phyloP scores from a whole-genome alignment of 441 rosid species.

The Manihot esculenta region DNA sequence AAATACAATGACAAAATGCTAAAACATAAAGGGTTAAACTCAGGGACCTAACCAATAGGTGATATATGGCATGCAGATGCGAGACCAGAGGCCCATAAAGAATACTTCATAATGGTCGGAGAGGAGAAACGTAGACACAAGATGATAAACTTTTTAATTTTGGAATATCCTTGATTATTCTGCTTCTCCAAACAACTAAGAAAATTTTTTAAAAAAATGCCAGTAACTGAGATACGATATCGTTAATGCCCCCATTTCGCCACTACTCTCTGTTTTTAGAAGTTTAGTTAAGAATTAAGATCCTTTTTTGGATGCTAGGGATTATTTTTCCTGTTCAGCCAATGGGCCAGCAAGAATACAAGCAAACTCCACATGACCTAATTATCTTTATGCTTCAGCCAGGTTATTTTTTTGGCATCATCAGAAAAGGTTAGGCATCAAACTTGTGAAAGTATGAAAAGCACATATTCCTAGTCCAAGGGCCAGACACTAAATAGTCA shows the following conservation, averaged over 20 bases:
- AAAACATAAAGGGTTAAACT: background rate
- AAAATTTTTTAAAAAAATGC: background rate
- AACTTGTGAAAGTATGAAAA: background rate
- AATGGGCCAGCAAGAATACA: background rate
- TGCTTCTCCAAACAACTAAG: background rate
- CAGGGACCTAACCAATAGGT: background rate
- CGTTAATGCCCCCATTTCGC: background rate
- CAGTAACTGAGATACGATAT: background rate
- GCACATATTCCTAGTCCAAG: background rate
- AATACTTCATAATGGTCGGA: background rate
- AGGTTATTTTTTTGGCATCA: background rate
- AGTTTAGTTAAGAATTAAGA: background rate
- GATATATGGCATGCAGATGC: background rate
- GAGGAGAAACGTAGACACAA: background rate
- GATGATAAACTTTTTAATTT: background rate
- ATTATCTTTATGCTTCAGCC: background rate
- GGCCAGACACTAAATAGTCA: slow-evolving; percentile 2
- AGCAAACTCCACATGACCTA: background rate
- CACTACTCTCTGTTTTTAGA: background rate
- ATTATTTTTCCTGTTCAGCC: background rate
- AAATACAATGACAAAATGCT: background rate
- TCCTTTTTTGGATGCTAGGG: background rate
- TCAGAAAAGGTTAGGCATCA: background rate
- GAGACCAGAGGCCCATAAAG: background rate
- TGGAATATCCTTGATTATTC: background rate